A percentile compares a stretch with the other conserved stretches of the same genome.
phyloP scores from a whole-genome alignment of 148 eudicot species.

The Nepenthes mirabilis region DNA sequence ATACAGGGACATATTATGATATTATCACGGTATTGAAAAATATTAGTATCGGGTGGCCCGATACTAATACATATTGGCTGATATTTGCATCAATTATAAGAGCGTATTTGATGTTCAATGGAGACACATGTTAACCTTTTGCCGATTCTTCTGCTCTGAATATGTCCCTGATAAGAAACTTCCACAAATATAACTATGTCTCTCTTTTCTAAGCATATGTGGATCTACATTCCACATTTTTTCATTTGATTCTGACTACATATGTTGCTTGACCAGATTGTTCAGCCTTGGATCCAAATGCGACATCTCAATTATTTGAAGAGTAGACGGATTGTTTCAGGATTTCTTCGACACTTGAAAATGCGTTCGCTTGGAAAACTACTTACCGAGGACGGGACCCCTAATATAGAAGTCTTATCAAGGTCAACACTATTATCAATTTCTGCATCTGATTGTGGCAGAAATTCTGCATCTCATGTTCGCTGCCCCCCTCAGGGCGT shows the following conservation, averaged over 20 bases:
- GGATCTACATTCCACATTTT: background rate
- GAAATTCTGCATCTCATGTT: background rate
- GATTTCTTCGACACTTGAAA: constrained; percentile 50
- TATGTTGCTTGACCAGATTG: constrained; percentile 28
- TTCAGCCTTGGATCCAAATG: constrained; percentile 71
- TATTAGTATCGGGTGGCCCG: no score
- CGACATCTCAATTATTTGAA: constrained; percentile 44
- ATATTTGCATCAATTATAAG: no score
- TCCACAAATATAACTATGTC: background rate
- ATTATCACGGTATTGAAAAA: no score
- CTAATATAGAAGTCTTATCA: constrained; percentile 27
- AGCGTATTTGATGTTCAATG: no score
- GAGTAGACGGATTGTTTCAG: constrained; percentile 55
- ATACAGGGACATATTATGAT: no score
- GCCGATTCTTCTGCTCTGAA: no score
- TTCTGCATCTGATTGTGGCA: background rate
- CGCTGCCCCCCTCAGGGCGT: background rate
- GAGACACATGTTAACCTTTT: no score
- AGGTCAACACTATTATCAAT: constrained; percentile 12
- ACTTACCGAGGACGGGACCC: constrained; percentile 29
- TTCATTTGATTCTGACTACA: background rate
- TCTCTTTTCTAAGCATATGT: background rate
- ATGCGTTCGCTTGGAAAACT: constrained; percentile 49
- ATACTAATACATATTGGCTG: no score
- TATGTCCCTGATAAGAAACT: no score